Percentiles rank a stretch among this genome's conserved stretches.
Evolutionary conservation across 1,139 yeast species (phyloP).

Genomic region (Taiozyma sp.): DNA sequence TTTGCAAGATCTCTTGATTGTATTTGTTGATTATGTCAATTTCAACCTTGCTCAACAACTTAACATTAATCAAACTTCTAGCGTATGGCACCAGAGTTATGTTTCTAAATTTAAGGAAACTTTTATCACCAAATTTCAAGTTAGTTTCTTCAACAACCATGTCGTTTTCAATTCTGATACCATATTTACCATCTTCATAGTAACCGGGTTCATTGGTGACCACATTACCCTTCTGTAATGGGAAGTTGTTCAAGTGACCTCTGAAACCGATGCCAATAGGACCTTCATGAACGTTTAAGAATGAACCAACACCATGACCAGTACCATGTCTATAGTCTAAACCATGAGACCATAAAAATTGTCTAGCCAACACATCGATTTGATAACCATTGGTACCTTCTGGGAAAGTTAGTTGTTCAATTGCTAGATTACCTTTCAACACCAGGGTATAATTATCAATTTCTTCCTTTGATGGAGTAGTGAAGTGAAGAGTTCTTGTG

Average conservation of each 20-base stretch:
- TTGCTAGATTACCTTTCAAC: conserved; percentile 83
- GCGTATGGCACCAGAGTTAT: conserved; percentile 90
- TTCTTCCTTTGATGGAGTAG: conserved; percentile 63
- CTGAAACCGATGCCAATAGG: conserved; percentile 89
- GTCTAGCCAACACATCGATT: conserved; percentile 88
- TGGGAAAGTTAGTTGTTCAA: conserved; percentile 77
- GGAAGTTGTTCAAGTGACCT: conserved; percentile 26
- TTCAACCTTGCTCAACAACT: conserved; percentile 58
- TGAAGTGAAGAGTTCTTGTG: conserved; percentile 86
- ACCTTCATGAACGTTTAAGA: conserved; percentile 91
- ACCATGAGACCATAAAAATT: conserved; percentile 78
- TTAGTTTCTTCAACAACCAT: conserved; percentile 46
- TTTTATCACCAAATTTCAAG: conserved; percentile 41
- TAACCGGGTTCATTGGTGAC: conserved; percentile 95
- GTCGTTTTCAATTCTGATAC: conserved; percentile 87
- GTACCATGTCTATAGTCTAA: conserved; percentile 95
- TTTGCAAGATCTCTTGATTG: conserved; percentile 57
- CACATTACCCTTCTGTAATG: conserved; percentile 55
- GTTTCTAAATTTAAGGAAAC: conserved; percentile 74
- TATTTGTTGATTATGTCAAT: conserved; percentile 62
- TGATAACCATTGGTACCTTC: conserved; percentile 79
- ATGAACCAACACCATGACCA: conserved; percentile 96
- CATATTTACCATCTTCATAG: conserved; percentile 89
- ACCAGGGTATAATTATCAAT: conserved; percentile 78
- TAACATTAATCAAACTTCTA: conserved; percentile 53